A percentile compares a stretch with the other conserved stretches of the same genome.
phyloP scores from a whole-genome alignment of 2,329 filamentous ascomycete species.

The Hymenoscyphus infarciens region DNA sequence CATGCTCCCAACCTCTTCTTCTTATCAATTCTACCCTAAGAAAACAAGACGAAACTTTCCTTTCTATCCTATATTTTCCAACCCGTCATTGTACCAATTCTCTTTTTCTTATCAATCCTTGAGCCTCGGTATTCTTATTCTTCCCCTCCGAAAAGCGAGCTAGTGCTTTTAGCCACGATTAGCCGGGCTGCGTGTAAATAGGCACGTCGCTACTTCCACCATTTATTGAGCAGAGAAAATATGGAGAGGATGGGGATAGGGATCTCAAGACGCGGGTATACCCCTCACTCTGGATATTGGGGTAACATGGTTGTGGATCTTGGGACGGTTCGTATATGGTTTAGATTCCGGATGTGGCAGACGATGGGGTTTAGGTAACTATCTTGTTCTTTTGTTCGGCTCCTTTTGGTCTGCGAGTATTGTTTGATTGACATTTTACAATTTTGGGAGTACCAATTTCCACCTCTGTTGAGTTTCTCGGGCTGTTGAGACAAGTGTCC shows the following conservation, averaged over 20 bases:
- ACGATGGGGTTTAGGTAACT: neutral
- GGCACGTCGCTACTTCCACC: neutral
- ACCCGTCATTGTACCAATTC: too few relatives aligned
- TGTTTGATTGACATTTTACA: too few relatives aligned
- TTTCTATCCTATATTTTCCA: too few relatives aligned
- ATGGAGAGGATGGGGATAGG: neutral
- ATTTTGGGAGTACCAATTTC: too few relatives aligned
- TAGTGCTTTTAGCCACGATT: neutral
- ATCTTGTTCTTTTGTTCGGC: neutral
- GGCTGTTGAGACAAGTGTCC: too few relatives aligned
- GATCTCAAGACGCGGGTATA: neutral
- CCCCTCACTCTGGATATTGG: neutral
- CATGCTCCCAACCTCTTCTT: too few relatives aligned
- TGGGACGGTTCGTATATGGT: neutral
- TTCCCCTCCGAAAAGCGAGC: neutral
- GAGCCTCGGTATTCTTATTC: neutral
- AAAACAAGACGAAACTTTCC: too few relatives aligned
- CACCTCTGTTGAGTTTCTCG: too few relatives aligned
- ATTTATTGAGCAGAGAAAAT: neutral
- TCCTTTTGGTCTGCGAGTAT: neutral
- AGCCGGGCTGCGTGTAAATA: neutral
- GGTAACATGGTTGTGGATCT: neutral
- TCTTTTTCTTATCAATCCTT: neutral
- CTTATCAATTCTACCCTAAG: too few relatives aligned
- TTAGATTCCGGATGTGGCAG: neutral